Evolutionary conservation across 1,284 basidiomycete species (phyloP).

Genomic region (Cryptococcus deneoformans): DNA sequence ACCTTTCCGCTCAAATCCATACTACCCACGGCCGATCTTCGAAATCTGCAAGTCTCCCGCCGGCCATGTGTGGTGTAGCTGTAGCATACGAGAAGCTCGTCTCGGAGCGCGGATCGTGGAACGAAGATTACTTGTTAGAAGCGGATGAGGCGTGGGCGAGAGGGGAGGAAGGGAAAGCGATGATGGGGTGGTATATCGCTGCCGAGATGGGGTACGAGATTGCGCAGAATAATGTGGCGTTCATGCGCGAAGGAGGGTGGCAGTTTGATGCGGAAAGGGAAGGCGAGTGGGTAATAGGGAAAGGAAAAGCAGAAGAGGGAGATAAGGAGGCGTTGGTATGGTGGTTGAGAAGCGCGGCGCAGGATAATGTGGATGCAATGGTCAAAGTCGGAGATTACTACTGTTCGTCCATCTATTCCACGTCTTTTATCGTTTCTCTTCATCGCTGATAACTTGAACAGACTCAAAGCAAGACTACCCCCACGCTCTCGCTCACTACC

Average conservation of each 20-base stretch:
- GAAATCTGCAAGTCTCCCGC: slow-evolving; percentile 37
- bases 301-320: not conserved
- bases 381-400: slow-evolving; percentile 98
- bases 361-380: slow-evolving; percentile 90
- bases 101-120: slow-evolving; percentile 81
- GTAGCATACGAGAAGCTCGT: slow-evolving; percentile 82
- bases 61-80: slow-evolving; percentile 70
- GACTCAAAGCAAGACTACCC: slow-evolving; percentile 53
- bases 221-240: slow-evolving; percentile 95
- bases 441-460: not conserved
- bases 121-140: slow-evolving; percentile 74
- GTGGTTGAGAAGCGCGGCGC: slow-evolving; percentile 91
- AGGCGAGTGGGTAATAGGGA: not conserved
- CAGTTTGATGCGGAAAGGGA: slow-evolving; percentile 47
- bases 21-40: slow-evolving; percentile 55
- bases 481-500: slow-evolving; percentile 90
- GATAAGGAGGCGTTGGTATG: slow-evolving; percentile 70
- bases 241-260: slow-evolving; percentile 71
- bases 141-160: slow-evolving; percentile 77
- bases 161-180: slow-evolving; percentile 57
- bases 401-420: slow-evolving; percentile 52
- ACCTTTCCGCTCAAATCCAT: slow-evolving; percentile 81
- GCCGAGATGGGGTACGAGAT: slow-evolving; percentile 89
- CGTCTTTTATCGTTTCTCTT: not conserved
- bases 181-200: slow-evolving; percentile 92